Evolutionary conservation across 257 asterid genomes (phyloP).

Genomic region (Solanum neorickii): DNA sequence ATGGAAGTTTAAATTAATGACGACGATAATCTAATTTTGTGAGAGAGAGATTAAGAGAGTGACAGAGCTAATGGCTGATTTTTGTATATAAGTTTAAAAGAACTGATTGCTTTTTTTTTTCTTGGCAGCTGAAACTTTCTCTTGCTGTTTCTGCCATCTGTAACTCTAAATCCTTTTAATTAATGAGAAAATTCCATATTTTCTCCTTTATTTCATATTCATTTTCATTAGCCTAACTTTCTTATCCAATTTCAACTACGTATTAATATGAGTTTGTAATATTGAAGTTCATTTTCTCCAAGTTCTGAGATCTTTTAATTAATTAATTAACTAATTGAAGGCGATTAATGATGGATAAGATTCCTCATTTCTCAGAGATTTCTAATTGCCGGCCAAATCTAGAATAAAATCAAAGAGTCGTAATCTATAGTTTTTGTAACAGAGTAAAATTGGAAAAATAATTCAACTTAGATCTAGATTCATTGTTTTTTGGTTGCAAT

Average conservation of each 20-base stretch:
- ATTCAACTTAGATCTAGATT: not conserved
- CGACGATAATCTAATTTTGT: not conserved
- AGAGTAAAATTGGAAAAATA: not conserved
- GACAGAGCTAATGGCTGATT: slow-evolving; percentile 24
- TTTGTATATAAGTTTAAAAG: slow-evolving; percentile 21
- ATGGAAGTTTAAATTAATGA: slow-evolving; percentile 21
- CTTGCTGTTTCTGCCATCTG: slow-evolving; percentile 23
- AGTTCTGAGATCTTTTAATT: not conserved
- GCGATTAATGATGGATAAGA: not conserved
- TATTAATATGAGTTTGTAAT: not conserved
- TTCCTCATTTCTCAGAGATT: not conserved
- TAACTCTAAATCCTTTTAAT: not conserved
- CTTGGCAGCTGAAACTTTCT: slow-evolving; percentile 25
- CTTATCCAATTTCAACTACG: too few relatives aligned
- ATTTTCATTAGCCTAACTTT: too few relatives aligned
- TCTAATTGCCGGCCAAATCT: not conserved
- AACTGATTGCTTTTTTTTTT: slow-evolving; percentile 4
- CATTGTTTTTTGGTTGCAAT: not conserved
- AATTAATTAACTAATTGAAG: not conserved
- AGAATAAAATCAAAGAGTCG: not conserved
- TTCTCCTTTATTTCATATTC: not conserved
- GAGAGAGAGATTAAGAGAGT: not conserved
- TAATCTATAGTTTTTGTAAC: not conserved
- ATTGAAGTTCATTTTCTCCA: not conserved
- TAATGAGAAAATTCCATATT: slow-evolving; percentile 8